A percentile compares a stretch with the other conserved stretches of the same genome.
phyloP scores from a whole-genome alignment of 2,329 filamentous ascomycete species.

The Dactylellina haptotyla region DNA sequence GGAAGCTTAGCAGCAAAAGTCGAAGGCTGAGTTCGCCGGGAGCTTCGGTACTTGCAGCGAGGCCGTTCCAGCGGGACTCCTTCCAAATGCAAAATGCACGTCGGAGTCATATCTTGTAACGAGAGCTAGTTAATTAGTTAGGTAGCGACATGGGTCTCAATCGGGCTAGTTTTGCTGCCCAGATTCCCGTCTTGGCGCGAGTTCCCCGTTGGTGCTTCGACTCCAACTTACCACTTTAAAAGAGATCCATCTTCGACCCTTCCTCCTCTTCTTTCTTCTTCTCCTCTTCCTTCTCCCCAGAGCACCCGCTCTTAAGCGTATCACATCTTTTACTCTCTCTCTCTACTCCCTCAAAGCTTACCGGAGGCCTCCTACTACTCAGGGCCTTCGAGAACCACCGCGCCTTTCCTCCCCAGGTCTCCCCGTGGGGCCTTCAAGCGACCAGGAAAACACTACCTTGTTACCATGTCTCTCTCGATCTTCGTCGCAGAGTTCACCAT shows the following conservation, averaged over 20 bases:
- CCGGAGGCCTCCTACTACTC: slow-evolving; percentile 14
- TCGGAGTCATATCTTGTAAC: slow-evolving; percentile 4
- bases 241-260: neutral
- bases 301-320: slow-evolving; percentile 42
- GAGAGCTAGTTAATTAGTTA: neutral
- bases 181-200: neutral
- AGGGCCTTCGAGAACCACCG: slow-evolving; percentile 26
- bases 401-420: slow-evolving; percentile 35
- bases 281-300: slow-evolving; percentile 16
- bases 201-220: neutral
- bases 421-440: slow-evolving; percentile 47
- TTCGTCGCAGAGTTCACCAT: slow-evolving; percentile 3
- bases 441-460: slow-evolving; percentile 32
- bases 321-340: slow-evolving; percentile 20
- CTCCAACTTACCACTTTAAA: slow-evolving; percentile 10
- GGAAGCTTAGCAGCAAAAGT: no score
- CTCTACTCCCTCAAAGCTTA: slow-evolving; percentile 5
- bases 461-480: slow-evolving; percentile 36
- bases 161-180: neutral
- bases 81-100: no score
- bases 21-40: no score
- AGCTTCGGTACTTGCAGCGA: no score
- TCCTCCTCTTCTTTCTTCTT: slow-evolving; percentile 23
- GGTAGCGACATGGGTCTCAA: neutral
- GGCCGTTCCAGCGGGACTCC: no score